Conservation (phyloP, 768 basidiomycete genomes). For the Xanthoconium purpureum region DNA sequence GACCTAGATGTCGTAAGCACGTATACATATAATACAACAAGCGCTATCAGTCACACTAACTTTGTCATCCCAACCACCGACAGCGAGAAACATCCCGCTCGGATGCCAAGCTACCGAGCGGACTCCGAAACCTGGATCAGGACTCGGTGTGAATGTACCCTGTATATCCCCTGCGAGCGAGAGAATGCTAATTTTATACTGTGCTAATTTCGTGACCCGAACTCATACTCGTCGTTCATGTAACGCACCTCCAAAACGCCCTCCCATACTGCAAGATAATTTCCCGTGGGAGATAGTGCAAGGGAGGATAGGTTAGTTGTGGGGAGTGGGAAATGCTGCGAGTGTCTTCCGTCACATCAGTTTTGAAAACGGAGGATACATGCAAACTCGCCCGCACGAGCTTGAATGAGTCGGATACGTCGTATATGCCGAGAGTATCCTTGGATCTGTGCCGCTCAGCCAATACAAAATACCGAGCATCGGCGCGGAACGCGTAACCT, state of each 20-base stretch:
- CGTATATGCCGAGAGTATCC: constrained; percentile 85
- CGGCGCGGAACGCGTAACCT: constrained; percentile 78
- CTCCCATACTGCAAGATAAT: constrained; percentile 79
- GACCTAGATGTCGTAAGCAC: constrained; percentile 43
- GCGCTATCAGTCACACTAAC: constrained; percentile 35
- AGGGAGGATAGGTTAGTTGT: constrained; percentile 71
- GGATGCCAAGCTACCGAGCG: constrained; percentile 84
- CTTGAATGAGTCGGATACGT: constrained; percentile 64
- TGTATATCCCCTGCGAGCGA: constrained; percentile 62
- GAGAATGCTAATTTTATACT: constrained; percentile 78
- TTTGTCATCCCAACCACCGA: constrained; percentile 89
- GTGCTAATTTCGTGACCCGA: not conserved
- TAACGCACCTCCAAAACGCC: constrained; percentile 71
- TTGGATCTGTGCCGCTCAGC: constrained; percentile 90
- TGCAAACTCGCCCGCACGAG: constrained; percentile 55
- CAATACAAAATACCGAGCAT: constrained; percentile 80
- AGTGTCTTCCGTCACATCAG: constrained; percentile 18
- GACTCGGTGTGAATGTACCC: constrained; percentile 64
- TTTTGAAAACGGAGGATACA: constrained; percentile 5
- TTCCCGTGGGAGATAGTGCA: constrained; percentile 73
- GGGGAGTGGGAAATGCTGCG: constrained; percentile 79
- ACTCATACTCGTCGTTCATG: not conserved
- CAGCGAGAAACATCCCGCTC: constrained; percentile 72
- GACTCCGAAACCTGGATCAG: constrained; percentile 84
- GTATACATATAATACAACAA: constrained; percentile 2